Base-by-base conservation (phyloP, 805 yeast species). In the Tetrapisispora taiwanensis region DNA sequence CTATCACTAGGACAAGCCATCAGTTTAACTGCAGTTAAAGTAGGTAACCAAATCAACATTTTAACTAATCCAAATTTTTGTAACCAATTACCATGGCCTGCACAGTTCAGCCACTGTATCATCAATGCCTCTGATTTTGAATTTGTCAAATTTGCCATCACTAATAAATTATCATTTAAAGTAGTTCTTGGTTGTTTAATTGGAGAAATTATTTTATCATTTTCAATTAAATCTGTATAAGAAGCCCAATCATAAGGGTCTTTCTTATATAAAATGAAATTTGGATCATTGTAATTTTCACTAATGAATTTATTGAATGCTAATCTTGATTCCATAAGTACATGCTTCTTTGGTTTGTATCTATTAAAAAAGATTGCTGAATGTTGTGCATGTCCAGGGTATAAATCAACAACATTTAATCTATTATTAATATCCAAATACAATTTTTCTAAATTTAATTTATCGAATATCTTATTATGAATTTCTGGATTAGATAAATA, bases 161-260 rank as follows among this genome's bases (percentile, higher is more conserved):
- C 67, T 30, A 84, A 61, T 22, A 84, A 67, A 44, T 72, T 72
- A 44, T 74, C 66, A 59, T 82, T 77, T 17, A 79, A 58, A 15
- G 65, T 59, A 49, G 65, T 66, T 35, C 73, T 55, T 4, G 61
- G 39, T 47, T 66, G 62, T 3, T 44, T 49, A 10, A 51, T 60
- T 0, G 75, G 78, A 0, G 52, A 51, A 1, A 83, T 56, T 5
- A 67, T 44, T 28, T 74, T 74, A 7, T 72, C 70, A 4, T 68
- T 54, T 8, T 73, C 66, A 8, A 77, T 65, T n/a, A 81, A 46
- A 0, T 68, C 60, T 3, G 65, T 58, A 53, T 72, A 86, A 0
- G 87, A 69, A 4, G 62, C 62, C 95, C 95, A 86, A 14, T 74
- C 63, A 57, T 73, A 83, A 4, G 92, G 89, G 54, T 81, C 80